phyloP scores from a whole-genome alignment of 371 early-diverging fungal genomes.

The Apophysomyces sp. region DNA sequence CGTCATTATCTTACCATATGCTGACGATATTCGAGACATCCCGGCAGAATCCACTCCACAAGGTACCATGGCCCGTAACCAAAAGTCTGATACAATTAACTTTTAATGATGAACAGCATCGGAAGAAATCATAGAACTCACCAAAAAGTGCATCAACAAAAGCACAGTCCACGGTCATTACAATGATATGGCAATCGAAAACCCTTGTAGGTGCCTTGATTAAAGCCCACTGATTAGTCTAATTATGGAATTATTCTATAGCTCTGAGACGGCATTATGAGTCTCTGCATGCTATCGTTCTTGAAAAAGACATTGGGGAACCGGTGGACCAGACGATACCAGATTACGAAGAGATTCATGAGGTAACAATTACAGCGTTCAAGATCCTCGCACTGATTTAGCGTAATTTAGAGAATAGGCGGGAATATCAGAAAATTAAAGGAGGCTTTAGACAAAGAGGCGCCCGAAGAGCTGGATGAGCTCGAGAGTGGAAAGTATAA shows the following conservation, averaged over 20 bases:
- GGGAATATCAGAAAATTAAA: conserved; percentile 8
- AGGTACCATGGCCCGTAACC: conserved; percentile 8
- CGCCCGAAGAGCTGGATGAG: background rate
- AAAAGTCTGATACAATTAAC: background rate
- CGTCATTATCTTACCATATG: conserved; percentile 65
- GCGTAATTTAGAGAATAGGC: conserved; percentile 1
- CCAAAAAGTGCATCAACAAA: conserved; percentile 40
- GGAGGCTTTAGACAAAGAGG: background rate
- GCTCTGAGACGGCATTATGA: conserved; percentile 64
- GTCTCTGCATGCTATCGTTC: conserved; percentile 59
- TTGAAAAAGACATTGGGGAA: conserved; percentile 27
- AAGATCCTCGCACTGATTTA: background rate
- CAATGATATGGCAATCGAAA: conserved; percentile 50
- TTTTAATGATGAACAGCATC: background rate
- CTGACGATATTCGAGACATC: conserved; percentile 61
- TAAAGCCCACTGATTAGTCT: background rate
- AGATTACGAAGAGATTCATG: conserved; percentile 12
- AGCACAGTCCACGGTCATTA: conserved; percentile 46
- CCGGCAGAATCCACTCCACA: conserved; percentile 33
- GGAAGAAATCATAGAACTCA: conserved; percentile 19
- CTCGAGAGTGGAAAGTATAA: background rate
- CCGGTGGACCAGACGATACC: conserved; percentile 22
- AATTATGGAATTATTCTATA: conserved; percentile 9
- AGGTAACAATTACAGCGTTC: conserved; percentile 8
- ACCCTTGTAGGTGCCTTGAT: conserved; percentile 54